These are phyloP conservation scores for Annulohypoxylon nitens DNA, from an alignment of 495 filamentous ascomycete genomes.

Conservation along the genomic window DNA sequence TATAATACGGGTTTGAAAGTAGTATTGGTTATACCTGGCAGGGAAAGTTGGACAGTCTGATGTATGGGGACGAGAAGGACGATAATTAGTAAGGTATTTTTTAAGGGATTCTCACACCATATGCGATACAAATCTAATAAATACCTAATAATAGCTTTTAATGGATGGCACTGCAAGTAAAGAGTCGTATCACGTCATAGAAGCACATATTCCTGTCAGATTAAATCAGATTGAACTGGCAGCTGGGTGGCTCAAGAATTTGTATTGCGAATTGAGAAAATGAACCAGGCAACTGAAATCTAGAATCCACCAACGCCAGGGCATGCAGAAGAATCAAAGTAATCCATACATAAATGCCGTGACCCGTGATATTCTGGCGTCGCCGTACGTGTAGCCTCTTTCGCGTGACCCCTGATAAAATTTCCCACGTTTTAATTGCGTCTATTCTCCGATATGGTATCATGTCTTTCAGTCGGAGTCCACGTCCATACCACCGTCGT, in stretches of 20 bases:
- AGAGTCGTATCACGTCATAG: not conserved
- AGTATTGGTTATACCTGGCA: not conserved
- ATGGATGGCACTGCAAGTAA: not conserved
- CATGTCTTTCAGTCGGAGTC: constrained; percentile 64
- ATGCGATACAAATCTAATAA: not conserved
- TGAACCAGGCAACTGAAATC: constrained; percentile 20
- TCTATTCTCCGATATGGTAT: not conserved
- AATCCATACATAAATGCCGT: constrained; percentile 39
- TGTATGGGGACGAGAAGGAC: not conserved
- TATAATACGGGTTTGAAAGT: too few species aligned
- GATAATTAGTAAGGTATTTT: not conserved
- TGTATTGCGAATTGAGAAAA: constrained; percentile 21
- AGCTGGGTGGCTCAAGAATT: constrained; percentile 3
- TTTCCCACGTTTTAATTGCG: not conserved
- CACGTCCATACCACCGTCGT: constrained; percentile 72
- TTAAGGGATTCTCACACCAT: not conserved
- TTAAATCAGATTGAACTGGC: not conserved
- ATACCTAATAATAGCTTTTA: constrained; percentile 9
- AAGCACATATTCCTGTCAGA: not conserved
- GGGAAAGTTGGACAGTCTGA: not conserved
- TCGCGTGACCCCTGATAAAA: not conserved
- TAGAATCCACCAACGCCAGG: constrained; percentile 42
- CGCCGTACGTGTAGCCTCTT: not conserved
- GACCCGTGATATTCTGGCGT: constrained; percentile 22
- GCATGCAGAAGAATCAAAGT: constrained; percentile 40